Evolutionary conservation across 805 yeast genomes (phyloP), one percentile per base, ranked within the genome.

Genomic region (Wickerhamomyces canadensis): DNA sequence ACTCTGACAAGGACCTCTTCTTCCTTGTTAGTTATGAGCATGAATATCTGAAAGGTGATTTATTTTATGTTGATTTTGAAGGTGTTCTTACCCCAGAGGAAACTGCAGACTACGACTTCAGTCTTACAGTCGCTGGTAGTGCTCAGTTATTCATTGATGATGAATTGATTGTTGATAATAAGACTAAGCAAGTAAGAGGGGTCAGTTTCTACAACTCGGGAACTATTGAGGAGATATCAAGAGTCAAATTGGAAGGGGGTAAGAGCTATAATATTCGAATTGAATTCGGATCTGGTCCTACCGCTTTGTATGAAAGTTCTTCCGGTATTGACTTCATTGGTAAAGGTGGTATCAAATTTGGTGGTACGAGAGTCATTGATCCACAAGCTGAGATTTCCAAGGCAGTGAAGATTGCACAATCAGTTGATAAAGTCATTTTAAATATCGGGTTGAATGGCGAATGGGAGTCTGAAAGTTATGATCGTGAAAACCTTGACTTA

Each of bases 391-490:
- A 55, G 22, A 55, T 68, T 25, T 25, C 35, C 4, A 47, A 53
- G 23, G 79, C 81, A 5, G 71, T 63, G 5, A 63, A 57, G 7
- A 40, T 65, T 31, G 81, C 83, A 15, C 58, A 61, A 41, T 19
- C 43, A 1, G 72, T 57, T 17, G 83, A 78, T 44, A 74, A 74
- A 51, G 80, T 74, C 16, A 54, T 77, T 15, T 47, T 78, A 32
- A 55, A 65, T 37, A 60, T 72, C 36, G 84, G 84, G 24, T 60
- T 74, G 40, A 67, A 71, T 43, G 58, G 58, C 21, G 80, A 75
- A 28, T 76, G 74, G 70, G 84, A 78, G 53, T 59, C 74, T 19
- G 84, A 78, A 54, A 80, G 83, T 27, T 68, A 61, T 44, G 84
- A 78, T 52, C 61, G 83, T 49, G 50, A 54, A 4, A 44, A 62